Evolutionary conservation across 257 asterid species (phyloP), one percentile per base, ranked within the genome.

Genomic region (Lycium ferocissimum): DNA sequence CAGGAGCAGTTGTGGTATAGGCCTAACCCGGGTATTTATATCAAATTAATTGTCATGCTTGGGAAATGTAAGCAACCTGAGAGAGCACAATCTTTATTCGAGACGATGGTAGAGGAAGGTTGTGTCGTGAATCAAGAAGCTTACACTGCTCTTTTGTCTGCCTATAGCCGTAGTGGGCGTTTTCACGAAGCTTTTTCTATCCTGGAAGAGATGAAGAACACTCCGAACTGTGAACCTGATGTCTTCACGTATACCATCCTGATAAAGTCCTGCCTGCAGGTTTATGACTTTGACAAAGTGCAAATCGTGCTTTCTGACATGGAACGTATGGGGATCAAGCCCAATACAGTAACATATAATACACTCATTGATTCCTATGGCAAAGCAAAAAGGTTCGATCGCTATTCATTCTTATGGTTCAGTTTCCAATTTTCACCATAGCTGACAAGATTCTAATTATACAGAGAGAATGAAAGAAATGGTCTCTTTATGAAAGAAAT

Each of bases 41-140:
- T 95, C 84, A 95, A 94, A 93, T 90, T 96, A 83, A 96, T 96
- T 72, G 95, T 92, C 85, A 96, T 96, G 99, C 98, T 96, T 69
- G 99, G 99, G 80, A 96, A 96, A 87, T 95, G 99, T 88, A 96
- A 94, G 96, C 98, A 96, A 88, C 99, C 98, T 7, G 99, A 95
- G 92, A 96, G 89, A 89, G 99, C 99, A 84, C 95, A 86, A 73
- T 89, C 91, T 70, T 88, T 96, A 83, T 96, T 93, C 79, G 93
- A 94, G 89, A 92, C 91, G 88, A 94, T 96, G 98, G 83, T 89
- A 63, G 98, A 95, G 63, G 99, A 96, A 89, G 98, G 97, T 17
- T 96, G 98, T 88, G 87, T 61, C 26, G 87, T 91, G 88, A 94
- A 91, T 87, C 92, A 87, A 78, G 98, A 95, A 90, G 95, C 94